Base-by-base conservation (phyloP, 2,329 filamentous ascomycete genomes). In the Xylariomycetidae sp. region DNA sequence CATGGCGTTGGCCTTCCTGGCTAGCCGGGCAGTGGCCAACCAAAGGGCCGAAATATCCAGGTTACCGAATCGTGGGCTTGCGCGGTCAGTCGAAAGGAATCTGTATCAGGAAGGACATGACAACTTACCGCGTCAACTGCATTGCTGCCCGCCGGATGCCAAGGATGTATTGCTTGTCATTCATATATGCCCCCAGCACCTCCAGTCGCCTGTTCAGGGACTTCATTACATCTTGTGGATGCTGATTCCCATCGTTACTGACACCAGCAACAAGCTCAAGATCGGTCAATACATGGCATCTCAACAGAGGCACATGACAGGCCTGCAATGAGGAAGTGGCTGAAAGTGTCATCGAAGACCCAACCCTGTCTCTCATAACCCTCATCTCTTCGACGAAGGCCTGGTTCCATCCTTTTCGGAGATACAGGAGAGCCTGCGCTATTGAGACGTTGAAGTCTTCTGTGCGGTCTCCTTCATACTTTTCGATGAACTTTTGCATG, bases 141-240 rank as follows among this genome's bases (percentile, higher is more conserved):
- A 98, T 95, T 1, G 83, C 77, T 16, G 92, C 90, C 46, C 92
- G 75, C 36, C 89, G 78, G 25, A 96, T 72, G 1, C 88, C 85
- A 18, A 99, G 68, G 8, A 98, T 63, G 54, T 94, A 96, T 54
- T 95, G 90, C 57, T 98, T 98, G 55, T 98, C 89, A 32, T 80
- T 77, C 23, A 89, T 81, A 50, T 92, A 95, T 1, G 88, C 85
- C 1, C 93, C 92, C 3, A 98, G 67, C 2, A 93, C 73, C 46
- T 89, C 85, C n/a, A 98, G 65, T n/a, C 92, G 79, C 28, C 82
- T 77, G 40, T 83, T 72, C 5, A 95, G 57, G 15, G 70, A 70
- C 31, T 70, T 65, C 6, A 82, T 56, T 29, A 61, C 59, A 25
- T 59, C 58, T 29, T 61, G 54, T 32, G 68, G 49, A 20, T 60